phyloP scores from a whole-genome alignment of 345 rosid species.

The Salix brachista region DNA sequence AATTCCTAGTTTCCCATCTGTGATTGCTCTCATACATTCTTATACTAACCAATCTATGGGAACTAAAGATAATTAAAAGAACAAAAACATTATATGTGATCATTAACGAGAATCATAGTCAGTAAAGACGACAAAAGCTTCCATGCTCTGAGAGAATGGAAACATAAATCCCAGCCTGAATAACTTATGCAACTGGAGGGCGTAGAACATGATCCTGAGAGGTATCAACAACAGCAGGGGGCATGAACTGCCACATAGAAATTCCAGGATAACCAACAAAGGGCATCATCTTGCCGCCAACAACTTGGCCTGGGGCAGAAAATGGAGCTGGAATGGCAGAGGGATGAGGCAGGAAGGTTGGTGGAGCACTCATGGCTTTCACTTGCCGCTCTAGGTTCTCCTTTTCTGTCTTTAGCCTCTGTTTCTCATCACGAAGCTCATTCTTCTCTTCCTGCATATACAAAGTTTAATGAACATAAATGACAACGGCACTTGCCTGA shows the following conservation, averaged over 20 bases:
- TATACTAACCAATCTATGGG: neutral
- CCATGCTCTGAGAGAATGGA: neutral
- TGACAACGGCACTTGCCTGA: neutral
- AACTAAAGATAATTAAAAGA: neutral
- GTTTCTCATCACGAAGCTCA: slow-evolving; percentile 30
- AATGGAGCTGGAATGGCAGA: slow-evolving; percentile 12
- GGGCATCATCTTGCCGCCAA: slow-evolving; percentile 20
- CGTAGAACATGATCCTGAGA: slow-evolving; percentile 18
- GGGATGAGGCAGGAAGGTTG: slow-evolving; percentile 9
- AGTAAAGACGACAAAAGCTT: neutral
- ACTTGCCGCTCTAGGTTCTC: slow-evolving; percentile 21
- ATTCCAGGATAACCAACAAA: slow-evolving; percentile 27
- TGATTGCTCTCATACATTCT: neutral
- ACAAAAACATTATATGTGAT: neutral
- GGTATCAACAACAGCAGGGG: slow-evolving; percentile 23
- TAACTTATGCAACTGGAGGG: slow-evolving; percentile 25
- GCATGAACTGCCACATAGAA: slow-evolving; percentile 30
- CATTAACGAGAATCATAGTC: neutral
- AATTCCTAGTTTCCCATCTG: neutral
- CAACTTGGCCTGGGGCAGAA: slow-evolving; percentile 18
- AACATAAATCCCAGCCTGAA: neutral
- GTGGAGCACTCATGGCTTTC: slow-evolving; percentile 3
- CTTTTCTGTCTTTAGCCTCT: slow-evolving; percentile 26
- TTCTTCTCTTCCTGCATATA: slow-evolving; percentile 25
- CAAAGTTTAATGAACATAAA: neutral